Percentiles rank a stretch among this genome's conserved stretches.
Conservation (phyloP, 306 rosid genomes). For the Cucumis cinereus region DNA sequence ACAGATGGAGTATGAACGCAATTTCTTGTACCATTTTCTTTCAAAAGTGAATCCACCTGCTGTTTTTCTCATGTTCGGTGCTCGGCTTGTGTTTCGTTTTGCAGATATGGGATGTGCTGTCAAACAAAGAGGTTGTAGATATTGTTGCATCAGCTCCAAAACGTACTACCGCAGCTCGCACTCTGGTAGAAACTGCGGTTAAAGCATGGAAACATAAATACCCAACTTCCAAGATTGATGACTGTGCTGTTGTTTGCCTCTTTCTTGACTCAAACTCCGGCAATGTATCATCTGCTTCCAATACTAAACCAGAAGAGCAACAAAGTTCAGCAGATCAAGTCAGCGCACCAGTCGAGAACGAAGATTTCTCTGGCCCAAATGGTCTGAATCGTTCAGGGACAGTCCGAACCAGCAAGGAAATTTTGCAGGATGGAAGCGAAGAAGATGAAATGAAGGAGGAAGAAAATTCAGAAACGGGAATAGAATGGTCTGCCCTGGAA, state of each 20-base stretch:
- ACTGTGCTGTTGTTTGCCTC: conserved; percentile 92
- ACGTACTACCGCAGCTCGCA: conserved; percentile 63
- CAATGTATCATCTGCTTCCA: conserved; percentile 35
- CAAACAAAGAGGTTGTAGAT: conserved; percentile 93
- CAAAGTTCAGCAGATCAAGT: conserved; percentile 15
- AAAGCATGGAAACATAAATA: conserved; percentile 72
- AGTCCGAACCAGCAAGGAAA: conserved; percentile 28
- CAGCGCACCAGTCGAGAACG: conserved; percentile 19
- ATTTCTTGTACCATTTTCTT: background rate
- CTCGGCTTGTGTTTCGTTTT: background rate
- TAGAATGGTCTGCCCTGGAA: conserved; percentile 92
- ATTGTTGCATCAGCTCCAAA: conserved; percentile 54
- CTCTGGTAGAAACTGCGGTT: conserved; percentile 78
- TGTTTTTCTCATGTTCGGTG: conserved; percentile 5
- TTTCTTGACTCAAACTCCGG: conserved; percentile 42
- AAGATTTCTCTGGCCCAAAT: conserved; percentile 17
- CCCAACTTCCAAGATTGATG: conserved; percentile 93
- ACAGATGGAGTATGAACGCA: conserved; percentile 75
- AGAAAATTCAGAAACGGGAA: conserved; percentile 30
- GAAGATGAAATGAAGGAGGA: conserved; percentile 30
- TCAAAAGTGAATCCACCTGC: background rate
- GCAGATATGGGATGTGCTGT: conserved; percentile 95
- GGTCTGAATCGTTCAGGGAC: conserved; percentile 32
- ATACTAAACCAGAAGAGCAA: conserved; percentile 31
- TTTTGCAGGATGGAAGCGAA: conserved; percentile 17